Conservation (phyloP, 352 stramenopile genomes). For the Phytopythium oedochilum region DNA sequence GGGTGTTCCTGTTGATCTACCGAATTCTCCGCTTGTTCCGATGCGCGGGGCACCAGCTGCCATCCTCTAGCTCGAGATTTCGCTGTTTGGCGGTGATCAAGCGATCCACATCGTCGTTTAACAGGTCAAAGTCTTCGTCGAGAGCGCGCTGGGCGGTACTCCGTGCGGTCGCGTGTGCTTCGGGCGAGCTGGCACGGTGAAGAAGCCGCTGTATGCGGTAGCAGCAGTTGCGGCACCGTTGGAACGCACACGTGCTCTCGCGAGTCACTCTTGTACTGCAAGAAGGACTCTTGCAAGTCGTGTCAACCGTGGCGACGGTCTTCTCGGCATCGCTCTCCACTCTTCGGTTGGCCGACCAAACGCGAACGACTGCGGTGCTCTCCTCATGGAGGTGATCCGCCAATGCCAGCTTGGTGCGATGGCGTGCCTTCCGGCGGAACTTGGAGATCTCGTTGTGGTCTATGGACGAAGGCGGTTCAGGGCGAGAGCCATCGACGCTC, state of each 20-base stretch:
- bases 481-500: too few relatives aligned
- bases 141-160: conserved; percentile 1
- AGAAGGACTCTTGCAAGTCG: conserved; percentile 15
- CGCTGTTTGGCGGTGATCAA: neutral
- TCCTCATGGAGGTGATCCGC: conserved; percentile 37
- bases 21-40: conserved; percentile 27
- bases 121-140: neutral
- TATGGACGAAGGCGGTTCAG: neutral
- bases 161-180: conserved; percentile 12
- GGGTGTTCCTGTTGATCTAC: too few relatives aligned
- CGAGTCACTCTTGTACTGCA: conserved; percentile 30
- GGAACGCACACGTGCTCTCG: conserved; percentile 39
- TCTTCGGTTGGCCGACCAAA: conserved; percentile 53
- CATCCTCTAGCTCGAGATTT: neutral
- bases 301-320: neutral
- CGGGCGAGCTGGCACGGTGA: conserved; percentile 5
- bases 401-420: conserved; percentile 54
- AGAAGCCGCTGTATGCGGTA: conserved; percentile 58
- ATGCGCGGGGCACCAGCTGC: conserved; percentile 22
- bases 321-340: conserved; percentile 1
- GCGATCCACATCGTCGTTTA: neutral
- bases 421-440: conserved; percentile 54
- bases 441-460: conserved; percentile 35
- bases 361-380: conserved; percentile 38
- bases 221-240: conserved; percentile 57